Evolutionary conservation across 2,329 filamentous ascomycete genomes (phyloP).

Genomic region (Stromatinia cepivora): DNA sequence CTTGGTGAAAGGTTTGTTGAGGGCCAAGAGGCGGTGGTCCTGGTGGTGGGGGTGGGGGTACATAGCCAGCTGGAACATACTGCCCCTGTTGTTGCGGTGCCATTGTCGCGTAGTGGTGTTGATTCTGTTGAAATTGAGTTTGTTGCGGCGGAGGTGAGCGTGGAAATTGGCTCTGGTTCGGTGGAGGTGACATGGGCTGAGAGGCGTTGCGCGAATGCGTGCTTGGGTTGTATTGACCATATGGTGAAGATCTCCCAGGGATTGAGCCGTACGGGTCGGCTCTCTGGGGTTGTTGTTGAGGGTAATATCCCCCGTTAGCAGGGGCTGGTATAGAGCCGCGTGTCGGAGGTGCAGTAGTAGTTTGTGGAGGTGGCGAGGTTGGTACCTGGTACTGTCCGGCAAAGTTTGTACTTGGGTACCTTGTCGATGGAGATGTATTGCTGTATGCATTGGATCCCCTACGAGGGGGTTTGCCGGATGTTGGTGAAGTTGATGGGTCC

Average conservation of each 20-base stretch:
- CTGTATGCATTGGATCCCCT: constrained; percentile 39
- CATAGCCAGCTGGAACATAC: constrained; percentile 61
- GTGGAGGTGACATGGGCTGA: constrained; percentile 37
- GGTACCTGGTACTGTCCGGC: constrained; percentile 60
- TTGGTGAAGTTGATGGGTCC: constrained; percentile 56
- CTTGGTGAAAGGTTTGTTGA: constrained; percentile 51
- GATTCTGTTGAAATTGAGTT: constrained; percentile 37
- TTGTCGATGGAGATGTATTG: constrained; percentile 43
- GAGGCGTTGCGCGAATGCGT: constrained; percentile 39
- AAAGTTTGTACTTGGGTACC: constrained; percentile 56
- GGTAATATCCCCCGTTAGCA: constrained; percentile 42
- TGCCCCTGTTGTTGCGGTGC: constrained; percentile 45
- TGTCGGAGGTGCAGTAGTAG: constrained; percentile 41
- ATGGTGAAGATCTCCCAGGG: constrained; percentile 50
- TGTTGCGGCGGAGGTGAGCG: constrained; percentile 66
- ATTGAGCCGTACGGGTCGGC: constrained; percentile 11
- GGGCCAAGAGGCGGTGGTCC: constrained; percentile 57
- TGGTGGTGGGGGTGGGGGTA: constrained; percentile 66
- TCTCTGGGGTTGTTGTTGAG: constrained; percentile 28
- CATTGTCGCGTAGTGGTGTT: constrained; percentile 34
- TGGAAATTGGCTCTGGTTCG: constrained; percentile 51
- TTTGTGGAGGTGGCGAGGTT: constrained; percentile 49
- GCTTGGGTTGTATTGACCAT: constrained; percentile 47
- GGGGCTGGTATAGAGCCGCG: constrained; percentile 48
- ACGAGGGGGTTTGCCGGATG: constrained; percentile 43